Conservation (phyloP, 176 grass and related monocot species). For the bread wheat (Triticum aestivum) region IWGSC_CS_RefSeq_v2.1 NC_057795.1:590720697-590721196, state of each 20-base stretch:
- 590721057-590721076: conserved; percentile 36
- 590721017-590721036: conserved; percentile 19
- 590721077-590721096: conserved; percentile 36
- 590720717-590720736: neutral
- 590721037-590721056: conserved; percentile 27
- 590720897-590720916: conserved; percentile 49
- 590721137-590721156: conserved; percentile 44
- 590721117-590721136: conserved; percentile 27
- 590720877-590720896: neutral
- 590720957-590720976: conserved; percentile 9
- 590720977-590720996: conserved; percentile 27
- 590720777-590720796: neutral
- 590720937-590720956: conserved; percentile 49
- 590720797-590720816: neutral
- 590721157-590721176: conserved; percentile 35
- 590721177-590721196: conserved; percentile 39
- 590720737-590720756: neutral
- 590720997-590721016: conserved; percentile 47
- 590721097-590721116: conserved; percentile 54
- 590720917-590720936: conserved; percentile 92
- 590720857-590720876: neutral
- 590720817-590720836: neutral
- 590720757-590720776: neutral
- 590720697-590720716: neutral
- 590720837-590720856: conserved; percentile 9